Base-by-base conservation (phyloP, 2,329 filamentous ascomycete genomes). In the Pyrenophora seminiperda region DNA sequence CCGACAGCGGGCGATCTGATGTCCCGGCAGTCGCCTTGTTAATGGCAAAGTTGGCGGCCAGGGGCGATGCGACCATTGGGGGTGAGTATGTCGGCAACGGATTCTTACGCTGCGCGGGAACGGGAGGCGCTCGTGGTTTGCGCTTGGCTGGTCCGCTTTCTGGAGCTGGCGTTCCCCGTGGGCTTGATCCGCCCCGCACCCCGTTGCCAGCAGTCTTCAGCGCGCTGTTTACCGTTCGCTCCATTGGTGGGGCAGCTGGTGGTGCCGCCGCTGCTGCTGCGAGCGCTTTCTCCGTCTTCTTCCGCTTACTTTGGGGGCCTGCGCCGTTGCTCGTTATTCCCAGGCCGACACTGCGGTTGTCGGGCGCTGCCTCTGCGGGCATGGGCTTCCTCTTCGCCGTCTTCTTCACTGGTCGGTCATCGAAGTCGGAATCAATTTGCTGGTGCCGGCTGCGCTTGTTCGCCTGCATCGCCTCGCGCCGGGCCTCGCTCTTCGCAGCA, bases 401-500 rank as follows among this genome's bases (percentile, higher is more conserved):
- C 71, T 89, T 90, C 77, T 91, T 94, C 40, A 73, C 67, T 0
- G 65, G 72, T 30, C 76, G 71, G 41, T 95, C 91, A 59, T 96
- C 91, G 57, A 87, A 85, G 63, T 96, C 91, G 0, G 88, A 90
- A 56, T 95, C 91, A 27, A 83, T 80, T 52, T 88, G 85, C 36
- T 88, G 84, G 65, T 85, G 87, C 34, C 72, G 62, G 58, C 83
- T 83, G 56, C 85, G 88, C 70, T 89, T 90, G 66, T 89, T 89
- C 32, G 88, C 88, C 56, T 87, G 81, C 53, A 92, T 80, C 17
- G 90, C 89, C 73, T 96, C 91, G 67, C 93, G 91, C 58, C 90
- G 83, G 27, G 88, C 87, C 67, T 95, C 91, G 70, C 90, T 94
- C 61, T 92, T 85, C n/a, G 75, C 73, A 48, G 89, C 87, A 10